phyloP scores from a whole-genome alignment of 305 asterid genomes.

The Fraxinus albicans region DNA sequence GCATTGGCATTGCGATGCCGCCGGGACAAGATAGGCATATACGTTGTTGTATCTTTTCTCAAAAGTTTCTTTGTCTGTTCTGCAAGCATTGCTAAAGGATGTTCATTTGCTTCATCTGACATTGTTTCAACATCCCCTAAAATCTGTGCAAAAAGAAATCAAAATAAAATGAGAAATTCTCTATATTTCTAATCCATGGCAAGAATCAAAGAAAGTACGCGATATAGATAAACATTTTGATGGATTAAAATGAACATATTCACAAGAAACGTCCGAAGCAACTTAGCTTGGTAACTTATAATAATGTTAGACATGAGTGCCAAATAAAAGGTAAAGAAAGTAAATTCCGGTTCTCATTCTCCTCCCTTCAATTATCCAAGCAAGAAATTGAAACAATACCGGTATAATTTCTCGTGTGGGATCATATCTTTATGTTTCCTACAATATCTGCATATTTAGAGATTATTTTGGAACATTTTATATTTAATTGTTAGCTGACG shows the following conservation, averaged over 20 bases:
- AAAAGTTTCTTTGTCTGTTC: constrained; percentile 65
- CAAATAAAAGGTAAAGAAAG: not conserved
- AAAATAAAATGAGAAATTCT: constrained; percentile 25
- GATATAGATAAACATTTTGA: not conserved
- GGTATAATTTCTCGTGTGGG: not conserved
- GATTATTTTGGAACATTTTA: not conserved
- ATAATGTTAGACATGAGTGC: not conserved
- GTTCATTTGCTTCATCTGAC: constrained; percentile 72
- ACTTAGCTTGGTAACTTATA: not conserved
- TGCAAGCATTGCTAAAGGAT: constrained; percentile 84
- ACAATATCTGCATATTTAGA: not conserved
- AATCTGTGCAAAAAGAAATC: constrained; percentile 49
- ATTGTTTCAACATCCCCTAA: constrained; percentile 81
- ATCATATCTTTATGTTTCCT: not conserved
- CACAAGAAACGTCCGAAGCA: not conserved
- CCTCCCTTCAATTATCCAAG: not conserved
- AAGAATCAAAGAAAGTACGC: not conserved
- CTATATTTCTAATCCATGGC: constrained; percentile 9
- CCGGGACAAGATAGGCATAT: constrained; percentile 73
- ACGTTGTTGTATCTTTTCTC: constrained; percentile 54
- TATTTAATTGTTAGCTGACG: not conserved
- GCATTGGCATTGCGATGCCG: constrained; percentile 78
- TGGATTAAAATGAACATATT: not conserved
- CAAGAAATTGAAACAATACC: not conserved
- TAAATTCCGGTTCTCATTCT: not conserved